Evolutionary conservation across 352 stramenopile genomes (phyloP), one percentile per base, ranked within the genome.

Genomic region (Hyaloperonospora brassicae): DNA sequence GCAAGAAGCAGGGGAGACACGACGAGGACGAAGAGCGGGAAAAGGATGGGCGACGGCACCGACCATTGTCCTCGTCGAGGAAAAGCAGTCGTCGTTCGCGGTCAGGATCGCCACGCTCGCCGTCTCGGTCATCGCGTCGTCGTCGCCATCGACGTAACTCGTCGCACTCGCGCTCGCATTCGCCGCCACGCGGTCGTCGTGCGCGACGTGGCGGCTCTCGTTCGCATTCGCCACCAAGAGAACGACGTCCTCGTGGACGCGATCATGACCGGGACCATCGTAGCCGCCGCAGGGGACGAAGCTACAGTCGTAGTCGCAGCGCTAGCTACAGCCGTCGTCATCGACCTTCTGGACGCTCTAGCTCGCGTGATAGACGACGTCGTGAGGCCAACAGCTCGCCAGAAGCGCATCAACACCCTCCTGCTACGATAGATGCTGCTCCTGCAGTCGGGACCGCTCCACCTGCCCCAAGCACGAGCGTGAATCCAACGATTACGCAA

Each of bases 401-500:
- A 0, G 63, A 74, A 23, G 67, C 64, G 13, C 63, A 68, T n/a
- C 68, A 84, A 21, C 70, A 75, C 21, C 64, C 68, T 35, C 50
- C 64, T 54, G 59, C 49, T 49, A 42, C 50, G 7, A 42, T 65
- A 0, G 47, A 64, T 0, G 47, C 46, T 27, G 24, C 38, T 36
- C 27, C 49, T 42, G 22, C 59, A 42, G 10, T 60, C 21, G 36
- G 59, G 6, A 47, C 41, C 10, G 53, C 47, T 17, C 41, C 66
- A 5, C 45, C 61, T 9, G 51, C 70, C 7, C 40, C 69, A 5
- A 51, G 25, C 17, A 31, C 47, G 21, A 58, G 51, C 0, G 73
- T 89, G 43, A 89, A 86, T 57, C 82, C 84, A 5, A 86, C 74
- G 9, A 94, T 94, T 56, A 86, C 82, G 31, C 82, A 92, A 66